Conservation (phyloP, 1,284 basidiomycete species). For the Cutaneotrichosporon daszewskae region DNA sequence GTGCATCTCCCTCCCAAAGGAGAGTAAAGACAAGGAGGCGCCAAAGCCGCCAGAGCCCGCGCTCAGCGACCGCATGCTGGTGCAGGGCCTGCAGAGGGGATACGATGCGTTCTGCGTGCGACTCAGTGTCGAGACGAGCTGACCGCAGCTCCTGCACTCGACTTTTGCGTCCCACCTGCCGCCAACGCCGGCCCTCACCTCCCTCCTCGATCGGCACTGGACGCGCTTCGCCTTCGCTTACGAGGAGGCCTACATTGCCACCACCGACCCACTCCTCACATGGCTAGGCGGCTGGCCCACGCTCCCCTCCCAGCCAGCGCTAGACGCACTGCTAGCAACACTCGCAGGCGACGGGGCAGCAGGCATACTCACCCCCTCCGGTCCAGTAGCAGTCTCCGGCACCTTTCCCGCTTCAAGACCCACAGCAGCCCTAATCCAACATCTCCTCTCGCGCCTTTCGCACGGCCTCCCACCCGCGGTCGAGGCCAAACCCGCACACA, state of each 20-base stretch:
- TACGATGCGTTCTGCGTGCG: constrained; percentile 41
- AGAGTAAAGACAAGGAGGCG: constrained; percentile 9
- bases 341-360: not conserved
- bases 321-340: not conserved
- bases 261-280: constrained; percentile 6
- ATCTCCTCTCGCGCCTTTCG: not conserved
- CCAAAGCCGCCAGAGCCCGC: constrained; percentile 9
- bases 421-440: not conserved
- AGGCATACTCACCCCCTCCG: not conserved
- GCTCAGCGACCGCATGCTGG: constrained; percentile 32
- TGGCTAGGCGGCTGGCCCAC: constrained; percentile 26
- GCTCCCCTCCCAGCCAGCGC: not conserved
- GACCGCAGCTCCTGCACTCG: constrained; percentile 29
- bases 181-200: constrained; percentile 13
- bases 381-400: not conserved
- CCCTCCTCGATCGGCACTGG: constrained; percentile 36
- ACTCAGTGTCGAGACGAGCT: constrained; percentile 1
- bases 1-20: constrained; percentile 23
- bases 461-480: not conserved
- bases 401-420: not conserved
- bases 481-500: constrained; percentile 3
- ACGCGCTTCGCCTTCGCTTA: constrained; percentile 37
- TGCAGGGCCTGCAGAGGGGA: constrained; percentile 28
- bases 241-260: constrained; percentile 24
- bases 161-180: constrained; percentile 19